Evolutionary conservation across 345 rosid genomes (phyloP).

Genomic region (Hypericum perforatum): DNA sequence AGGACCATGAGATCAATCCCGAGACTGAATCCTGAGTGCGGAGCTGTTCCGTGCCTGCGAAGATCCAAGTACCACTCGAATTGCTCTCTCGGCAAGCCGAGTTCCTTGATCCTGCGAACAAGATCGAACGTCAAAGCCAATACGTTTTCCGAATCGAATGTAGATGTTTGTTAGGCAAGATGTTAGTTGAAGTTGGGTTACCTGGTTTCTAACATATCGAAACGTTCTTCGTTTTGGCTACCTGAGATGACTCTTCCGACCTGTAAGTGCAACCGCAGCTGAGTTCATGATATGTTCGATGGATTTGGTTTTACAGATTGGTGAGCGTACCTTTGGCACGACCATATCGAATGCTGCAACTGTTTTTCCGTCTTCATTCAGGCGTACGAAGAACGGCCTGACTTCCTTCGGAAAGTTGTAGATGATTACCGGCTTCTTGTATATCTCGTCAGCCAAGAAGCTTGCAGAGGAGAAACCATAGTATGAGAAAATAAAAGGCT

Average conservation of each 20-base stretch:
- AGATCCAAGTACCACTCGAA: constrained; percentile 82
- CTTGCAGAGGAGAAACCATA: constrained; percentile 28
- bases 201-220: constrained; percentile 40
- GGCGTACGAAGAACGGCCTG: constrained; percentile 54
- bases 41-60: constrained; percentile 66
- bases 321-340: constrained; percentile 51
- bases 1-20: constrained; percentile 65
- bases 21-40: constrained; percentile 67
- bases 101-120: constrained; percentile 45
- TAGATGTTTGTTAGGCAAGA: not conserved
- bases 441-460: constrained; percentile 58
- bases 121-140: too few relatives aligned
- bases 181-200: constrained; percentile 12
- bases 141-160: not conserved
- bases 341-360: constrained; percentile 91
- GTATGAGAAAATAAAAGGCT: too few relatives aligned
- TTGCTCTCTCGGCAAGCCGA: constrained; percentile 38
- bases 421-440: constrained; percentile 48
- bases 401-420: constrained; percentile 53
- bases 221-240: constrained; percentile 77
- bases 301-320: not conserved
- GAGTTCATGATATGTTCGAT: constrained; percentile 4
- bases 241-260: constrained; percentile 61
- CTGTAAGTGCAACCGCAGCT: constrained; percentile 28
- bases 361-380: constrained; percentile 64